Percentiles rank a stretch among this genome's conserved stretches.
phyloP scores from a whole-genome alignment of 2,329 filamentous ascomycete genomes.

The Drechmeria coniospora region DNA sequence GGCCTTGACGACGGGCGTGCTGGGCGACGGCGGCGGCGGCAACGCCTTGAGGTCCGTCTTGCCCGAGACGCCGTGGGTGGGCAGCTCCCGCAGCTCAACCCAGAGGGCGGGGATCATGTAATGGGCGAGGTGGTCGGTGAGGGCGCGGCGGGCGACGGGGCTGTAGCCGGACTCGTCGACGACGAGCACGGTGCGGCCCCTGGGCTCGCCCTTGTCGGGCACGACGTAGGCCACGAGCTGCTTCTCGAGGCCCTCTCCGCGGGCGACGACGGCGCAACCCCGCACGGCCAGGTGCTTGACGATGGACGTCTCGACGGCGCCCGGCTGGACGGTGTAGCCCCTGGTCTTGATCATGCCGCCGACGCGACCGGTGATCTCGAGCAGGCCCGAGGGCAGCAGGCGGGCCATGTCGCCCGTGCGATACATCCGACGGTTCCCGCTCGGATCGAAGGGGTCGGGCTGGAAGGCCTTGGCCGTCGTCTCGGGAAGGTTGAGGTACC shows the following conservation, averaged over 20 bases:
- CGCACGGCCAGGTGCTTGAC: slow-evolving; percentile 53
- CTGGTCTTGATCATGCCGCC: slow-evolving; percentile 71
- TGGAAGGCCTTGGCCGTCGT: slow-evolving; percentile 60
- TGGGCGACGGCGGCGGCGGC: slow-evolving; percentile 45
- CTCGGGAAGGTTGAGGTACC: slow-evolving; percentile 68
- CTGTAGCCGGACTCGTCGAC: slow-evolving; percentile 60
- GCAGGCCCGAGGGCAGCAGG: slow-evolving; percentile 47
- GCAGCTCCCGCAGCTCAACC: slow-evolving; percentile 56
- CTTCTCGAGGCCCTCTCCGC: slow-evolving; percentile 60
- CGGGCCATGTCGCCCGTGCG: slow-evolving; percentile 58
- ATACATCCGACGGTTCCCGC: slow-evolving; percentile 53
- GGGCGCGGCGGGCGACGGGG: slow-evolving; percentile 46
- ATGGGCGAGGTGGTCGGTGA: slow-evolving; percentile 54
- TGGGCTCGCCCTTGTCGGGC: slow-evolving; percentile 42
- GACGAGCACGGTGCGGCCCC: slow-evolving; percentile 43
- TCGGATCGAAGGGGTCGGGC: slow-evolving; percentile 45
- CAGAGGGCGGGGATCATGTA: slow-evolving; percentile 74
- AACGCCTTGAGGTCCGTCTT: slow-evolving; percentile 62
- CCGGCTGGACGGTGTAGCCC: slow-evolving; percentile 63
- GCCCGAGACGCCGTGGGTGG: slow-evolving; percentile 64
- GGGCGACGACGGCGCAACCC: slow-evolving; percentile 56
- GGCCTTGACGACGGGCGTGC: slow-evolving; percentile 21
- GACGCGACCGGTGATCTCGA: slow-evolving; percentile 63
- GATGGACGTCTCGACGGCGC: slow-evolving; percentile 61
- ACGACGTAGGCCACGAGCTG: slow-evolving; percentile 68